These are phyloP conservation scores for Alternaria arbusti DNA, from an alignment of 2,329 filamentous ascomycete species.

Conservation along the genomic window DNA sequence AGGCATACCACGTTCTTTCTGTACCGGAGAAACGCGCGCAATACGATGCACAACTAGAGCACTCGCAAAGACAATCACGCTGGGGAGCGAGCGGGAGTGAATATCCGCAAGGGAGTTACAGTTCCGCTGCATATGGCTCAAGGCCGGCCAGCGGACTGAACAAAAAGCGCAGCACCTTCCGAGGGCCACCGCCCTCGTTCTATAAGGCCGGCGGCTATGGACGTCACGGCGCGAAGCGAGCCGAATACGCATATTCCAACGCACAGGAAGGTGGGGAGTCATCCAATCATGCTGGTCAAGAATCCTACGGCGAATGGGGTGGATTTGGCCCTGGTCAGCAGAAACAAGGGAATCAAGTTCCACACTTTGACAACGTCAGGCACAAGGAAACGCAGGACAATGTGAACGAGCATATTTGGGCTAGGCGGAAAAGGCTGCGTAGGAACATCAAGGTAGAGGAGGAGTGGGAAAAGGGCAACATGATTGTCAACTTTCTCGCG, in stretches of 20 bases:
- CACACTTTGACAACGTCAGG: conserved; percentile 77
- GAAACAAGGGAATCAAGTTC: conserved; percentile 58
- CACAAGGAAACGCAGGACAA: conserved; percentile 77
- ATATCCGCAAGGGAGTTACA: conserved; percentile 63
- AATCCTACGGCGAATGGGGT: conserved; percentile 42
- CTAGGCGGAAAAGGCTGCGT: conserved; percentile 44
- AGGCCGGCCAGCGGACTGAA: conserved; percentile 83
- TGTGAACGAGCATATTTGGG: conserved; percentile 62
- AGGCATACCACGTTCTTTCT: conserved; percentile 81
- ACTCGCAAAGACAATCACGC: conserved; percentile 32
- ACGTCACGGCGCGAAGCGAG: conserved; percentile 64
- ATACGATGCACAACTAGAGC: conserved; percentile 78
- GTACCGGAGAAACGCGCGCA: conserved; percentile 73
- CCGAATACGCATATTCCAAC: conserved; percentile 50
- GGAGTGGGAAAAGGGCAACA: conserved; percentile 32
- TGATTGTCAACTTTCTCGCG: conserved; percentile 39
- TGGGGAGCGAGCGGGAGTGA: conserved; percentile 40
- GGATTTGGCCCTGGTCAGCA: conserved; percentile 68
- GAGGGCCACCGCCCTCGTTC: conserved; percentile 87
- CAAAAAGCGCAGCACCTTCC: conserved; percentile 75
- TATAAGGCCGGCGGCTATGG: conserved; percentile 84
- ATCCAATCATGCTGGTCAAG: conserved; percentile 32
- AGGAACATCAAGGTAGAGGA: conserved; percentile 23
- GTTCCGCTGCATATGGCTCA: conserved; percentile 66
- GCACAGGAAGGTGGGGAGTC: conserved; percentile 11